Evolutionary conservation across 1,284 basidiomycete species (phyloP).

Genomic region (Volvariella surrecta): DNA sequence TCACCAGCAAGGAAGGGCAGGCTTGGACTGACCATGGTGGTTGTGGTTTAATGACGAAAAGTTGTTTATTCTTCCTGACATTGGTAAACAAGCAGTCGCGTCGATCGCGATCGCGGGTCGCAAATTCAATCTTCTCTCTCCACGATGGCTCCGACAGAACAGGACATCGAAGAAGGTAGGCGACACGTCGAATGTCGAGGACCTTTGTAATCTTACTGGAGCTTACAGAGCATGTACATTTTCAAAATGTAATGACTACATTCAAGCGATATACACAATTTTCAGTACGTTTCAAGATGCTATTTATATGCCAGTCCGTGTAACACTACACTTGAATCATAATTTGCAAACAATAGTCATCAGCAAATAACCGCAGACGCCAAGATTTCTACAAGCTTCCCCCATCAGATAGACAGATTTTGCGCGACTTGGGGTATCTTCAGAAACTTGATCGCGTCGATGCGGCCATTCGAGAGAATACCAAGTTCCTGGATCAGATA

Average conservation of each 20-base stretch:
- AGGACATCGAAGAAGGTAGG: constrained; percentile 35
- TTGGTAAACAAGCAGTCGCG: constrained; percentile 8
- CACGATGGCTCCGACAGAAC: constrained; percentile 15
- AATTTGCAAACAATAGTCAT: constrained; percentile 34
- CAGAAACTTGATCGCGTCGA: constrained; percentile 61
- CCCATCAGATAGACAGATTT: constrained; percentile 47
- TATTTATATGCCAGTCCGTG: no score
- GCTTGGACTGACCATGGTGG: constrained; percentile 3
- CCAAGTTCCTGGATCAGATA: constrained; percentile 56
- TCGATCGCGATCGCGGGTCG: constrained; percentile 9
- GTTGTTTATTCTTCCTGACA: constrained; percentile 3
- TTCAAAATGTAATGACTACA: constrained; percentile 58
- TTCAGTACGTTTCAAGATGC: constrained; percentile 40
- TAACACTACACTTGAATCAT: constrained; percentile 8
- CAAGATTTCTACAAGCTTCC: constrained; percentile 64
- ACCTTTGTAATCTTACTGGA: neutral
- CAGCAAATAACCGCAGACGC: constrained; percentile 66
- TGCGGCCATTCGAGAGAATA: constrained; percentile 60
- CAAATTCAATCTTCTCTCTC: neutral
- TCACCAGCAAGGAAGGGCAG: neutral
- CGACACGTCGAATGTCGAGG: neutral
- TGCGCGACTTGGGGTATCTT: constrained; percentile 57
- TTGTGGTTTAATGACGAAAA: neutral
- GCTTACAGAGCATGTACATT: constrained; percentile 45
- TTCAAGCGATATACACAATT: constrained; percentile 60